Evolutionary conservation across 768 basidiomycete species (phyloP).

Genomic region (Dentipellis sp.): DNA sequence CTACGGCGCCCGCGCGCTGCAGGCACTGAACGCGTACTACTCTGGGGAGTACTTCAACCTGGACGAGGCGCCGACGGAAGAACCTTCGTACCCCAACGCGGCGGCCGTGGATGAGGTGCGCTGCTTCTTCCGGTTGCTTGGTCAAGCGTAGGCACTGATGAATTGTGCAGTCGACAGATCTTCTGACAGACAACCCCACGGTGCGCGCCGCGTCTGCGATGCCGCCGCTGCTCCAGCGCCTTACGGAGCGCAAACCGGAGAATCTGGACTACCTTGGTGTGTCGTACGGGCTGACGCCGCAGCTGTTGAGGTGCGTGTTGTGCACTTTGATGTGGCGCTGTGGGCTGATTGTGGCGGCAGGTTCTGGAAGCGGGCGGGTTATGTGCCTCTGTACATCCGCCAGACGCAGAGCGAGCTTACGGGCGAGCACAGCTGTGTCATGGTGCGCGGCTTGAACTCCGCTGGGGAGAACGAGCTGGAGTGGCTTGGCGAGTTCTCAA

Average conservation of each 20-base stretch:
- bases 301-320: slow-evolving; percentile 54
- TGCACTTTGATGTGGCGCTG: slow-evolving; percentile 19
- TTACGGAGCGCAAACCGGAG: slow-evolving; percentile 87
- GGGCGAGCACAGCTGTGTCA: slow-evolving; percentile 93
- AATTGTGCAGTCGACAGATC: slow-evolving; percentile 30
- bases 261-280: slow-evolving; percentile 90
- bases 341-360: slow-evolving; percentile 23
- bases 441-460: slow-evolving; percentile 81
- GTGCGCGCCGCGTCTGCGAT: slow-evolving; percentile 69
- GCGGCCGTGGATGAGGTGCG: slow-evolving; percentile 38
- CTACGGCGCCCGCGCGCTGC: slow-evolving; percentile 84
- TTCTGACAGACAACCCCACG: slow-evolving; percentile 72
- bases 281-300: slow-evolving; percentile 88
- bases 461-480: slow-evolving; percentile 51
- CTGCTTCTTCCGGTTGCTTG: slow-evolving; percentile 12
- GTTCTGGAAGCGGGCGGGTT: slow-evolving; percentile 96
- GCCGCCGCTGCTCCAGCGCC: slow-evolving; percentile 87
- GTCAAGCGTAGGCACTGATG: not conserved
- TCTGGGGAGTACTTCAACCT: slow-evolving; percentile 87
- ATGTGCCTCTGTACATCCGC: slow-evolving; percentile 84
- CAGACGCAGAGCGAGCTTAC: slow-evolving; percentile 94
- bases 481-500: slow-evolving; percentile 86
- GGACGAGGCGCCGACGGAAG: slow-evolving; percentile 51
- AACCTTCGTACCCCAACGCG: slow-evolving; percentile 53
- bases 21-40: slow-evolving; percentile 84